These are phyloP conservation scores for Torulaspora gathmanii DNA, from an alignment of 805 yeast species.

Conservation along the genomic window DNA sequence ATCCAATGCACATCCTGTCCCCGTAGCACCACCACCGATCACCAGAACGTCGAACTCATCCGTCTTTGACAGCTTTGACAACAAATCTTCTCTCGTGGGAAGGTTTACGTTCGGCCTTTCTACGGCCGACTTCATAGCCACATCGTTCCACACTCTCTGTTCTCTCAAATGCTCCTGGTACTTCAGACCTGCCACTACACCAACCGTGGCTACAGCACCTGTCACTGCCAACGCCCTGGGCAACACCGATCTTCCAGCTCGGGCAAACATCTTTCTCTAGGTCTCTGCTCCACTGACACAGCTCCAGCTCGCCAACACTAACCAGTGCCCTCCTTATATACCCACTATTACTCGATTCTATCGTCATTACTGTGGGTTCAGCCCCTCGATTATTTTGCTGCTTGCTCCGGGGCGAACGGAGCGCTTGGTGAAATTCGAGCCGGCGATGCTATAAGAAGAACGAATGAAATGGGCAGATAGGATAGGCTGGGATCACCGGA, in stretches of 20 bases:
- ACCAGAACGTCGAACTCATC: conserved; percentile 71
- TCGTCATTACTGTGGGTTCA: background rate
- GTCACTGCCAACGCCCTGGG: conserved; percentile 11
- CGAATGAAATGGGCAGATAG: background rate
- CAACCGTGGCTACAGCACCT: conserved; percentile 10
- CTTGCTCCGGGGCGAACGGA: conserved; percentile 6
- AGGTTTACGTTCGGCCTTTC: conserved; percentile 16
- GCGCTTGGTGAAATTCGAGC: background rate
- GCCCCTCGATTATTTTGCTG: conserved; percentile 4
- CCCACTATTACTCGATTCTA: background rate
- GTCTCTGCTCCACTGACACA: background rate
- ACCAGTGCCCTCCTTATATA: background rate
- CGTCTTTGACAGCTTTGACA: conserved; percentile 44
- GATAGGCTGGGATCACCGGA: background rate
- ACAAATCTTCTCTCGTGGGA: conserved; percentile 52
- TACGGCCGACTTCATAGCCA: conserved; percentile 12
- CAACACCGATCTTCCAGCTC: conserved; percentile 8
- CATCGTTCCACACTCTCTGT: conserved; percentile 12
- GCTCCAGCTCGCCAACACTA: background rate
- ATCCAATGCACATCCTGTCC: conserved; percentile 89
- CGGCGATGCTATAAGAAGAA: conserved; percentile 1
- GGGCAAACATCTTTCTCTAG: conserved; percentile 11
- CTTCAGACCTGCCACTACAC: conserved; percentile 11
- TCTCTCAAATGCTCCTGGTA: background rate
- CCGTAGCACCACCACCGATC: conserved; percentile 96